Conservation (phyloP, 176 grass and related monocot species). For the Cenchrus fungigraminus region DNA sequence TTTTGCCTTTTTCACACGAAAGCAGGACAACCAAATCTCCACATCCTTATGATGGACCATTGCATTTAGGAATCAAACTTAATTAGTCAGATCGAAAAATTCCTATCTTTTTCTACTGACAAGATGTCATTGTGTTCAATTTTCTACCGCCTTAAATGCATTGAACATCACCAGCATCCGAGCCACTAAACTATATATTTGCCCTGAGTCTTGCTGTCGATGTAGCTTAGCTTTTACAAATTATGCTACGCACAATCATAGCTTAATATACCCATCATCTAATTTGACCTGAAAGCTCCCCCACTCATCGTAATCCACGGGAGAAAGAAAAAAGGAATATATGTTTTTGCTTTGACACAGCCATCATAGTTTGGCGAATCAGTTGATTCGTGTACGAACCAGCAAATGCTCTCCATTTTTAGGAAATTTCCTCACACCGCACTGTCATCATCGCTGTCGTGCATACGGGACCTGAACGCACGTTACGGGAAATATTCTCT, state of each 20-base stretch:
- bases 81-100: not conserved
- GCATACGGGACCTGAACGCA: not conserved
- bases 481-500: not conserved
- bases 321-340: not conserved
- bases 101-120: not conserved
- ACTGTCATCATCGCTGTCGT: conserved; percentile 19
- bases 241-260: too few species aligned
- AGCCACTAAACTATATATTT: not conserved
- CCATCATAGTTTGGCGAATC: not conserved
- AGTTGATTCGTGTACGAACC: not conserved
- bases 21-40: not conserved
- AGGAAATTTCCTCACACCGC: conserved; percentile 19
- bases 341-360: not conserved
- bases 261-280: not conserved
- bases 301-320: not conserved
- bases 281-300: conserved; percentile 2
- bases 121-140: not conserved
- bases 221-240: too few species aligned
- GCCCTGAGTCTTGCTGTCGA: not conserved
- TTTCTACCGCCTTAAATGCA: not conserved
- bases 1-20: not conserved
- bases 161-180: not conserved
- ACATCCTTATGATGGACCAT: not conserved
- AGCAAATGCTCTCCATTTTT: not conserved
- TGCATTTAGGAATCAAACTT: not conserved